These are phyloP conservation scores for Fusarium sp. DNA, from an alignment of 2,329 filamentous ascomycete genomes.

Conservation along the genomic window DNA sequence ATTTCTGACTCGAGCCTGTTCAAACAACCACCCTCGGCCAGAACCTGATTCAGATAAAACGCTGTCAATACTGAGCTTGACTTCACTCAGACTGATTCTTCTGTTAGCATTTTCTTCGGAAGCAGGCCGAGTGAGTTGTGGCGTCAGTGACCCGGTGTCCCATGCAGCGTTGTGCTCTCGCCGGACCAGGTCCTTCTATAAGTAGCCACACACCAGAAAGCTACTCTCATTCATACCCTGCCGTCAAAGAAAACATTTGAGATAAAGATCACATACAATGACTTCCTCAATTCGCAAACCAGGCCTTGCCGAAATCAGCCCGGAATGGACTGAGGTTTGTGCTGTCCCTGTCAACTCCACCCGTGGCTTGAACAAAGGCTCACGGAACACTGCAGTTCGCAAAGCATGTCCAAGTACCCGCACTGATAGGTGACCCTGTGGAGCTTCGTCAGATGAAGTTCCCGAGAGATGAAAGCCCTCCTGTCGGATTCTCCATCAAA, in stretches of 20 bases:
- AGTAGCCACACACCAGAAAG: background rate
- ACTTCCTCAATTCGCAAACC: background rate
- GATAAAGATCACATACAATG: too few relatives aligned
- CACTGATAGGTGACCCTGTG: background rate
- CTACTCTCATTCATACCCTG: too few relatives aligned
- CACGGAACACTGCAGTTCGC: background rate
- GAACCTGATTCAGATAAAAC: background rate
- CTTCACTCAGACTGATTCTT: background rate
- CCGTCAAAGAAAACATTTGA: too few relatives aligned
- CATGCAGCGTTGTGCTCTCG: background rate
- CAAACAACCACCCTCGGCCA: background rate
- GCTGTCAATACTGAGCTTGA: too few relatives aligned
- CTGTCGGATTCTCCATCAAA: background rate
- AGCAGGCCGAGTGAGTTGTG: background rate
- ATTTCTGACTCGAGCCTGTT: background rate
- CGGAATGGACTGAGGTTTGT: background rate
- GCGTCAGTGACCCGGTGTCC: rapidly evolving
- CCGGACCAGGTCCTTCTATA: background rate
- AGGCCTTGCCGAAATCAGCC: background rate
- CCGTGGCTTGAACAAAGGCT: background rate
- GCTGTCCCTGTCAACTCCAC: background rate
- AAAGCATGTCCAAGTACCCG: background rate
- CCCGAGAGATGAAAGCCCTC: background rate
- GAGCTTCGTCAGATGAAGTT: background rate
- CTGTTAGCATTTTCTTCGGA: background rate